Evolutionary conservation across 495 filamentous ascomycete species (phyloP), one percentile per base, ranked within the genome.

Genomic region (Penicillium bialowiezense): DNA sequence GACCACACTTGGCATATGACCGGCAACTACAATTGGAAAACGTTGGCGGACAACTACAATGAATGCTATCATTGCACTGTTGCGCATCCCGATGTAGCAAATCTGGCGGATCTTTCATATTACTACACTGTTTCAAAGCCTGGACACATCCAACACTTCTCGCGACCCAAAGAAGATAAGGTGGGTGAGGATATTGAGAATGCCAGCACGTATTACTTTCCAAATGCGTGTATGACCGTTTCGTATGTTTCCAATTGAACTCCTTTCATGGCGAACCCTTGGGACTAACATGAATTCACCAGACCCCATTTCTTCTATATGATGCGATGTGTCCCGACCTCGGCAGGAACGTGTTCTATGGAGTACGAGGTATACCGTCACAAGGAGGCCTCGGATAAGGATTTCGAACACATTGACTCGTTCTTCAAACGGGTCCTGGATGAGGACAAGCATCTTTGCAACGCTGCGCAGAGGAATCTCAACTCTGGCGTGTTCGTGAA

Each of bases 21-120:
- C 31, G 73, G 68, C 4, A 60, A 64, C 10, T 75, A 69, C 52
- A 81, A 80, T 59, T 81, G 77, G 78, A 80, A 81, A 57, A 72
- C 71, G 31, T 51, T 76, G 5, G 67, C 69, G 9, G 76, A 79
- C 51, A 78, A 79, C 59, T 80, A 77, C 65, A 79, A 77, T 54
- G 73, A 80, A 52, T 78, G 76, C 50, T 79, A 78, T 44, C 77
- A 78, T 54, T 79, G 76, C 54, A 63, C 54, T 18, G 76, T 72
- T 24, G 65, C 73, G 1, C 75, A 79, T 38, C 74, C 75, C 1
- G 67, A 73, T 45, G 68, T 78, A 43, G 60, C 69, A 8, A 65
- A 63, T 13, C 48, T 75, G 10, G 62, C 71, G 8, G 65, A 78
- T 50, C 59, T 78, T 10, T 61, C 58, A 14, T 62, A 64, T 10